phyloP scores from a whole-genome alignment of 129 eudicot genomes.

The Calendula officinalis region DNA sequence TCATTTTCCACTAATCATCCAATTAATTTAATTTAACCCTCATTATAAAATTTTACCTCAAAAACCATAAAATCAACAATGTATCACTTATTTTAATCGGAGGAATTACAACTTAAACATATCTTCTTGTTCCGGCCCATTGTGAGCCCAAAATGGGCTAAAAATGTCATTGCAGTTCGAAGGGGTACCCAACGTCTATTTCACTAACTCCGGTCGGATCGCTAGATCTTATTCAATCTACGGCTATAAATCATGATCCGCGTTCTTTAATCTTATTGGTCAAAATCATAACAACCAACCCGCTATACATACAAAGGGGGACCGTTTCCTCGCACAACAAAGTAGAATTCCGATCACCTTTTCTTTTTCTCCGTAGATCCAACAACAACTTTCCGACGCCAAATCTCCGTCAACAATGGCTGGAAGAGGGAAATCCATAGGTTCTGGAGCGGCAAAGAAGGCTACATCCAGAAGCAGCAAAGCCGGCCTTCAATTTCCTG shows the following conservation, averaged over 20 bases:
- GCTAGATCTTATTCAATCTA: conserved; percentile 25
- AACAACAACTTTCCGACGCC: background rate
- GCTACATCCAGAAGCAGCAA: conserved; percentile 39
- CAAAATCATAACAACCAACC: background rate
- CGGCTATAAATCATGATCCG: conserved; percentile 12
- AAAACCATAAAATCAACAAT: no score
- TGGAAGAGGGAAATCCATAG: conserved; percentile 38
- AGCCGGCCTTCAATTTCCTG: conserved; percentile 47
- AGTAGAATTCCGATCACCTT: background rate
- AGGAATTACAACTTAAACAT: no score
- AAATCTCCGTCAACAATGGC: conserved; percentile 26
- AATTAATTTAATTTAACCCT: no score
- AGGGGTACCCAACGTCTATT: background rate
- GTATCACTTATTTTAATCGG: no score
- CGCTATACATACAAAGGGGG: conserved; percentile 1
- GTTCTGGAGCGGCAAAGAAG: conserved; percentile 35
- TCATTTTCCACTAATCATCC: no score
- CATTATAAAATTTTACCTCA: no score
- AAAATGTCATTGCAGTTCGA: background rate
- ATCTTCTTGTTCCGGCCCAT: no score
- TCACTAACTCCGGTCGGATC: background rate
- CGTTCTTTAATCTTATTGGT: conserved; percentile 21
- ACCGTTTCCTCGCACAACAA: background rate
- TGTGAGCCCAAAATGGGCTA: background rate
- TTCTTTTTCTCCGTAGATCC: background rate